Conservation (phyloP, 2,329 filamentous ascomycete species). For the Moelleriella libera region DNA sequence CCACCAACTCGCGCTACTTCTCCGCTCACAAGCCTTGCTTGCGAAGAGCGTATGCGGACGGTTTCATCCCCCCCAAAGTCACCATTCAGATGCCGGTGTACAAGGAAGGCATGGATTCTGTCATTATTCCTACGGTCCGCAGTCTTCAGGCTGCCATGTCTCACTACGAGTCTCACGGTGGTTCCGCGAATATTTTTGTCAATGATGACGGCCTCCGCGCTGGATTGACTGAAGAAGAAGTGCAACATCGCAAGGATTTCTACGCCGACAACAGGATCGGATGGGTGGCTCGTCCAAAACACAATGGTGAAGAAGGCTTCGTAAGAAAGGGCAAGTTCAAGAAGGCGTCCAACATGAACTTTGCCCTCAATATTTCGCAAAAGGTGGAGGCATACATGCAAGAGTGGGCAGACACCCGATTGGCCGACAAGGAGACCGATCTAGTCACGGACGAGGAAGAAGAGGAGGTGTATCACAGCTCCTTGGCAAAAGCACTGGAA, state of each 20-base stretch:
- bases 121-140: conserved; percentile 34
- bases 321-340: conserved; percentile 52
- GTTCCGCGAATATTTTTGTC: conserved; percentile 38
- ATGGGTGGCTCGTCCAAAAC: conserved; percentile 29
- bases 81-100: conserved; percentile 23
- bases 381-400: conserved; percentile 46
- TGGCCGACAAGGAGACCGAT: conserved; percentile 7
- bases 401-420: conserved; percentile 10
- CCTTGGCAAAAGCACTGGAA: conserved; percentile 33
- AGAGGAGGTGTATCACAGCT: conserved; percentile 32
- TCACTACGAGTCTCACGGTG: conserved; percentile 31
- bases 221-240: conserved; percentile 25
- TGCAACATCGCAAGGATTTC: conserved; percentile 27
- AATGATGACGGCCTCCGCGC: conserved; percentile 50
- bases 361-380: conserved; percentile 46
- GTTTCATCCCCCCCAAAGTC: conserved; percentile 20
- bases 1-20: conserved; percentile 29
- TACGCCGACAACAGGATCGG: conserved; percentile 34
- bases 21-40: conserved; percentile 22
- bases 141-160: conserved; percentile 34
- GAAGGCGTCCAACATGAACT: conserved; percentile 68
- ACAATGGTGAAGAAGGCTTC: conserved; percentile 33
- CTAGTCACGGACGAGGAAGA: conserved; percentile 16
- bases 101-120: conserved; percentile 23
- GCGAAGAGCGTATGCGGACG: conserved; percentile 15